phyloP scores from a whole-genome alignment of 306 rosid species.

The Canavalia ensiformis region DNA sequence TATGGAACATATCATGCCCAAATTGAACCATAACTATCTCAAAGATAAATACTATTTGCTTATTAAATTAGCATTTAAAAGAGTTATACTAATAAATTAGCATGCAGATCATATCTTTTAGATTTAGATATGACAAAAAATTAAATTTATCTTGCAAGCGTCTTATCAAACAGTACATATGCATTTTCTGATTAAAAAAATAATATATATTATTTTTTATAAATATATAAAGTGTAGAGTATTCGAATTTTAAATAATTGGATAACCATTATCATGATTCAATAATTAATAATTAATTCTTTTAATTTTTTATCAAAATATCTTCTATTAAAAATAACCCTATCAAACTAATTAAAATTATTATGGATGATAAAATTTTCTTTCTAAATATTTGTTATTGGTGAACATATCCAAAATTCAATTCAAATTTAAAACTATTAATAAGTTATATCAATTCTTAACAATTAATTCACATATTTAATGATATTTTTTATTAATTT shows the following conservation, averaged over 20 bases:
- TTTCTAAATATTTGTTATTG: too few species aligned
- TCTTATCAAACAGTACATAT: not conserved
- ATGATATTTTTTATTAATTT: too few species aligned
- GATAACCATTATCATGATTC: not conserved
- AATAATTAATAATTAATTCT: not conserved
- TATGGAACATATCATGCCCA: not conserved
- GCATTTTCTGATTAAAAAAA: too few species aligned
- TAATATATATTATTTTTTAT: too few species aligned
- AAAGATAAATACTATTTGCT: not conserved
- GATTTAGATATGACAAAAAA: not conserved
- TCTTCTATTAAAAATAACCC: too few species aligned
- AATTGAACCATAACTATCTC: constrained; percentile 32
- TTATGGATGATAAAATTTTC: too few species aligned
- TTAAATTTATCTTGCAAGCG: not conserved
- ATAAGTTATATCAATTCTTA: too few species aligned
- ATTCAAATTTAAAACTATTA: too few species aligned
- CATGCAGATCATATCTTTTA: not conserved
- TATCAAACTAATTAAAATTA: too few species aligned
- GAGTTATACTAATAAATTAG: not conserved
- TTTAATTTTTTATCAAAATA: not conserved
- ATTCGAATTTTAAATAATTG: not conserved
- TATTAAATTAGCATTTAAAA: not conserved
- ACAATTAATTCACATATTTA: too few species aligned
- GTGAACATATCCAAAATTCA: too few species aligned
- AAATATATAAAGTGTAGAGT: not conserved